Conservation (phyloP, 2,329 filamentous ascomycete genomes). For the Talaromyces sp. region DNA sequence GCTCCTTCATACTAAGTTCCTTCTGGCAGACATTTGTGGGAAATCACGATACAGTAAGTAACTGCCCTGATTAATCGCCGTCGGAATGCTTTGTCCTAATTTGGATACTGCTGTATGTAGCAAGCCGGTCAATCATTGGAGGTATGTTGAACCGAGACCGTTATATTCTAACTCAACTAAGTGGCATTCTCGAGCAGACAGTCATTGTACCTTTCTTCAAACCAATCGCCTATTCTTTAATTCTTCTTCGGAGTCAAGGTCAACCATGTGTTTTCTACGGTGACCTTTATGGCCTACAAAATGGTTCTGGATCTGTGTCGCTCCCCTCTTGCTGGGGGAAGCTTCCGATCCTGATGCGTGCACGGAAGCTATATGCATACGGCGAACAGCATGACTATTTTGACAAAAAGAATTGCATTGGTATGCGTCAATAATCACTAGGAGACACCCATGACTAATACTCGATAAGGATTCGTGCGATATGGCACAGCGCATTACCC, state of each 20-base stretch:
- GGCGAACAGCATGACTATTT: constrained; percentile 68
- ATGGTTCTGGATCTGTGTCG: constrained; percentile 41
- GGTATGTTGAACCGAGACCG: constrained; percentile 28
- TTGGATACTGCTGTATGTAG: constrained; percentile 28
- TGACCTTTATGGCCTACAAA: constrained; percentile 66
- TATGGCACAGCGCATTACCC: constrained; percentile 54
- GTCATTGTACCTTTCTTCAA: constrained; percentile 70
- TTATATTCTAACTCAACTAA: not conserved
- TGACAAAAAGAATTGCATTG: constrained; percentile 62
- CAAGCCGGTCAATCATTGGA: constrained; percentile 65
- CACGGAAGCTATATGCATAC: constrained; percentile 68
- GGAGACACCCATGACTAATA: not conserved
- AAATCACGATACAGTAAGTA: constrained; percentile 68
- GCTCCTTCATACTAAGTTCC: not conserved
- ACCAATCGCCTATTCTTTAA: constrained; percentile 70
- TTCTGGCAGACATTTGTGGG: constrained; percentile 62
- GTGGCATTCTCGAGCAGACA: constrained; percentile 40
- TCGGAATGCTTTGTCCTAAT: not conserved
- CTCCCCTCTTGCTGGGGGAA: constrained; percentile 56
- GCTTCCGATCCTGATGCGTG: constrained; percentile 62
- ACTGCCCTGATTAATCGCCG: too few species aligned
- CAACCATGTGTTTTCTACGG: constrained; percentile 72
- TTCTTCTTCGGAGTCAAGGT: constrained; percentile 66
- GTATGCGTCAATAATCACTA: constrained; percentile 30
- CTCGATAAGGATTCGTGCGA: constrained; percentile 50